Percentiles rank a stretch among this genome's conserved stretches.
Evolutionary conservation across 208 protist genomes (phyloP).

Genomic region (Acanthamoeba sp.): DNA sequence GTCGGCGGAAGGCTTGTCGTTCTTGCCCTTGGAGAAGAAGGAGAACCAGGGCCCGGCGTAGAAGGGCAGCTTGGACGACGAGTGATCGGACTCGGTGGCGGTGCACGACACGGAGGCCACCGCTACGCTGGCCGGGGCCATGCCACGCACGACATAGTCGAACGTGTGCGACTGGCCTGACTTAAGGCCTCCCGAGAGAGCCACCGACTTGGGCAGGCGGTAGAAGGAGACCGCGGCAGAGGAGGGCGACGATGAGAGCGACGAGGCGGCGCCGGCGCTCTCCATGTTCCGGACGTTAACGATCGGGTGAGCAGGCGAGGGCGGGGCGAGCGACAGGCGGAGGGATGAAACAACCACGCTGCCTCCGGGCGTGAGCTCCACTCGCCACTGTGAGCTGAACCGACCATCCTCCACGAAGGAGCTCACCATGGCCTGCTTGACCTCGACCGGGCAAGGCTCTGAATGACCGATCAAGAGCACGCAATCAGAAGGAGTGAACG

Average conservation of each 20-base stretch:
- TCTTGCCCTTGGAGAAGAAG: not conserved
- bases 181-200: not conserved
- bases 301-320: not conserved
- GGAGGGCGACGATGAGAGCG: not conserved
- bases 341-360: not conserved
- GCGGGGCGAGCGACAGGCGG: not conserved
- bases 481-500: no score
- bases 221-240: not conserved
- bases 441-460: conserved; percentile 21
- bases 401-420: conserved; percentile 1
- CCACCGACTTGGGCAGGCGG: not conserved
- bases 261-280: not conserved
- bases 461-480: not conserved
- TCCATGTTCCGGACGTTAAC: not conserved
- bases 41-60: conserved; percentile 1
- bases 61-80: not conserved
- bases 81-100: not conserved
- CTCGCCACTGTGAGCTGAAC: not conserved
- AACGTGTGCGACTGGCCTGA: not conserved
- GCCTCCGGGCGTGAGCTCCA: not conserved
- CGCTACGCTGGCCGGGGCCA: not conserved
- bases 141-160: not conserved
- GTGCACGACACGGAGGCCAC: conserved; percentile 30
- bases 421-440: conserved; percentile 29
- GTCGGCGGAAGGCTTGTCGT: not conserved